Conservation (phyloP, 2,329 filamentous ascomycete species). For the Helicocarpus griseus region DNA sequence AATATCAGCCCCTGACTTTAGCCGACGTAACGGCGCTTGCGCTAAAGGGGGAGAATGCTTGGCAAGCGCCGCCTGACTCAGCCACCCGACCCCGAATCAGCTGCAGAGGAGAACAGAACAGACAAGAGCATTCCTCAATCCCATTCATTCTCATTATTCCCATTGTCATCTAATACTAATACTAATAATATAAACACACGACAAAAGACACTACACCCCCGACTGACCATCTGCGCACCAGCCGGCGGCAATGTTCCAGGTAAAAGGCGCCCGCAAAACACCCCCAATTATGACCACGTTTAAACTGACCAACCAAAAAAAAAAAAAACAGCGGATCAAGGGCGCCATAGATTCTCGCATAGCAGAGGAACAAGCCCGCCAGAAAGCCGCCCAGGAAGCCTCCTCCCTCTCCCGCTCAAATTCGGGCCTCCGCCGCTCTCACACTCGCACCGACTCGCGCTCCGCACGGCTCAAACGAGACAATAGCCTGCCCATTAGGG, state of each 20-base stretch:
- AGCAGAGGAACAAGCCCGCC: slow-evolving; percentile 81
- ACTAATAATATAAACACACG: not conserved
- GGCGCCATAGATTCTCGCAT: slow-evolving; percentile 79
- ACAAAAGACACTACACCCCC: not conserved
- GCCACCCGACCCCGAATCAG: too few species aligned
- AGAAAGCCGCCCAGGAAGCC: slow-evolving; percentile 42
- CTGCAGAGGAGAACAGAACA: too few species aligned
- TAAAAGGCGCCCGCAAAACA: slow-evolving; percentile 8
- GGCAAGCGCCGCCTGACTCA: too few species aligned
- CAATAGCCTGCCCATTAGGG: slow-evolving; percentile 39
- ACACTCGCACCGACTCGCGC: slow-evolving; percentile 13
- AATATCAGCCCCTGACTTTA: too few species aligned
- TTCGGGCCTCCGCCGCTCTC: slow-evolving; percentile 24
- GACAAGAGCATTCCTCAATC: too few species aligned
- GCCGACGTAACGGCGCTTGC: too few species aligned
- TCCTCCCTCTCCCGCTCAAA: slow-evolving; percentile 33
- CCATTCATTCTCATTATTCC: not conserved
- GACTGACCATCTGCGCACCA: not conserved
- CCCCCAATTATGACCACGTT: not conserved
- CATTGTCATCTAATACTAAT: not conserved
- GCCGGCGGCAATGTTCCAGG: slow-evolving; percentile 21
- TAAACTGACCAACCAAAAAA: too few species aligned
- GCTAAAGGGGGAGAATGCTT: too few species aligned
- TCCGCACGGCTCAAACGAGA: slow-evolving; percentile 25
- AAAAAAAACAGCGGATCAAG: slow-evolving; percentile 59